Evolutionary conservation across 768 basidiomycete species (phyloP).

Genomic region (Lentinus tigrinus): DNA sequence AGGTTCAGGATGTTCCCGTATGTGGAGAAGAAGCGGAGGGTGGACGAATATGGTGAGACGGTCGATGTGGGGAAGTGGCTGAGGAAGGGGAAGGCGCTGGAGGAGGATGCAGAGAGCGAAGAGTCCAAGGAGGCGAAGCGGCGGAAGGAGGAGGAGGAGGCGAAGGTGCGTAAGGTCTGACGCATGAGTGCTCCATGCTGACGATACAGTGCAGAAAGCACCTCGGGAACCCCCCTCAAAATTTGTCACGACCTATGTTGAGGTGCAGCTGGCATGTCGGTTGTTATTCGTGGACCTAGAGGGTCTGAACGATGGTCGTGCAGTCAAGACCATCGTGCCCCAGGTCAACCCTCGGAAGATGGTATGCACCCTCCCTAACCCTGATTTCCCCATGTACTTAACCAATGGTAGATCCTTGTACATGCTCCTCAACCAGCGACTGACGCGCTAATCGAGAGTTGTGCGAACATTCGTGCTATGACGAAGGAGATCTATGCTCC

Average conservation of each 20-base stretch:
- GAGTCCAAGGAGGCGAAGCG: slow-evolving; percentile 73
- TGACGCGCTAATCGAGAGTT: slow-evolving; percentile 73
- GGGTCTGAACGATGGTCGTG: slow-evolving; percentile 93
- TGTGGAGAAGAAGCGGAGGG: slow-evolving; percentile 85
- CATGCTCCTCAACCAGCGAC: slow-evolving; percentile 71
- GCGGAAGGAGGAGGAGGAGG: slow-evolving; percentile 75
- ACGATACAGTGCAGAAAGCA: slow-evolving; percentile 50
- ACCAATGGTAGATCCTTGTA: slow-evolving; percentile 74
- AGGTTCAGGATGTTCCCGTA: slow-evolving; percentile 98
- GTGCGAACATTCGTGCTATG: slow-evolving; percentile 82
- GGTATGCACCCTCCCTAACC: slow-evolving; percentile 44
- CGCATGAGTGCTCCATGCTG: slow-evolving; percentile 3
- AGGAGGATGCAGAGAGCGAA: slow-evolving; percentile 85
- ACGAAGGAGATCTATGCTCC: slow-evolving; percentile 92
- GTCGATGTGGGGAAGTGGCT: slow-evolving; percentile 97
- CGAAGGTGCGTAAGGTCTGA: slow-evolving; percentile 51
- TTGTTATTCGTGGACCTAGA: slow-evolving; percentile 95
- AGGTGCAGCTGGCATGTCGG: slow-evolving; percentile 81
- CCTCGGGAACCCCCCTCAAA: slow-evolving; percentile 89
- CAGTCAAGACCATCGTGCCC: slow-evolving; percentile 94
- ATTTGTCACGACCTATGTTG: slow-evolving; percentile 72
- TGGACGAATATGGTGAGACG: slow-evolving; percentile 95
- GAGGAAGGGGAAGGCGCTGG: slow-evolving; percentile 84
- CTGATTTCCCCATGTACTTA: not conserved
- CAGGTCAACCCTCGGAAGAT: slow-evolving; percentile 96